Evolutionary conservation across 495 filamentous ascomycete species (phyloP).

Genomic region (Xylaria nigripes): DNA sequence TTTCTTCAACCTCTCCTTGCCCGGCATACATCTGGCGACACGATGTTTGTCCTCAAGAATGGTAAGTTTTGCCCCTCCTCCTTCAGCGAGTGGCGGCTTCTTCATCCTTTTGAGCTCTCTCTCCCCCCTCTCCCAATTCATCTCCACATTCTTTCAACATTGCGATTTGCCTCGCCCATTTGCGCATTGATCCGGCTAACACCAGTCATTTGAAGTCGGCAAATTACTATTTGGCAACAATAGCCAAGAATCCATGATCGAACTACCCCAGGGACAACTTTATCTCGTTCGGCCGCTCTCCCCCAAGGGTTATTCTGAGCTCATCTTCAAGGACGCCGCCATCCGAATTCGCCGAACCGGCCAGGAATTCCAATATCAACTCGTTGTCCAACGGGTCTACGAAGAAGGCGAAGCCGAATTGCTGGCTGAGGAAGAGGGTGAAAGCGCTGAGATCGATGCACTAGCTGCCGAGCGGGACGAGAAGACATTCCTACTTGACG

Average conservation of each 20-base stretch:
- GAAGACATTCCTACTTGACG: slow-evolving; percentile 91
- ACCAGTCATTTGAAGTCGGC: slow-evolving; percentile 49
- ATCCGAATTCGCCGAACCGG: slow-evolving; percentile 86
- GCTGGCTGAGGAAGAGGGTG: slow-evolving; percentile 71
- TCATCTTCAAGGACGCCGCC: slow-evolving; percentile 96
- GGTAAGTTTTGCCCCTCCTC: slow-evolving; percentile 16
- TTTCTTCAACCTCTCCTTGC: not conserved
- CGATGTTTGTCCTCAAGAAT: slow-evolving; percentile 32
- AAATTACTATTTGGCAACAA: slow-evolving; percentile 89
- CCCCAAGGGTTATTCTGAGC: slow-evolving; percentile 93
- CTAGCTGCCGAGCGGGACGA: slow-evolving; percentile 77
- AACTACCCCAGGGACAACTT: slow-evolving; percentile 89
- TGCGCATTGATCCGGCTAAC: not conserved
- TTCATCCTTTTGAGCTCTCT: not conserved
- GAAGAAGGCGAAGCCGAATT: slow-evolving; percentile 95
- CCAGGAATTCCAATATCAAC: slow-evolving; percentile 92
- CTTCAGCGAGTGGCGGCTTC: not conserved
- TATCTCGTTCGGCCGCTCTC: slow-evolving; percentile 94
- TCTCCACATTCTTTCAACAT: not conserved
- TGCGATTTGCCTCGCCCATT: not conserved
- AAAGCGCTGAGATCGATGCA: slow-evolving; percentile 62
- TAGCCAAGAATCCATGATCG: slow-evolving; percentile 84
- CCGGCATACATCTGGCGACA: not conserved
- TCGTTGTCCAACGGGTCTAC: slow-evolving; percentile 90
- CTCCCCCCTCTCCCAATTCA: not conserved